Percentiles rank a stretch among this genome's conserved stretches.
These are phyloP conservation scores for Arachnopeziza araneosa DNA, from an alignment of 2,329 filamentous ascomycete species.

Conservation along the genomic window DNA sequence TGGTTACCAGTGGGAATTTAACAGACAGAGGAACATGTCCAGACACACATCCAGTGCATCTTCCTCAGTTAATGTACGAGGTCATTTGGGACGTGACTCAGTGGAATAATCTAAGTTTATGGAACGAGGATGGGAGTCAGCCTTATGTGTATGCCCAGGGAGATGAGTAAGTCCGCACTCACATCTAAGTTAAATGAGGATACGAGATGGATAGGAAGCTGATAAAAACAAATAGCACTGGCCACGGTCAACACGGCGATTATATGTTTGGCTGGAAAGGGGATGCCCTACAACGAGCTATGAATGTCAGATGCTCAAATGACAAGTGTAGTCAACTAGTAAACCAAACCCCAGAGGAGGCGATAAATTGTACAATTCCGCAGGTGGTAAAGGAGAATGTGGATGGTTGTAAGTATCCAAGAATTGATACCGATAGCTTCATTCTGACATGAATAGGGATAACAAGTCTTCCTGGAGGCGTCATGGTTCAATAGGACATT, in stretches of 20 bases:
- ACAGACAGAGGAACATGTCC: slow-evolving; percentile 3
- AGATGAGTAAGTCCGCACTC: slow-evolving; percentile 1
- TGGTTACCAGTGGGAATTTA: slow-evolving; percentile 1
- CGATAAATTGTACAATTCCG: slow-evolving; percentile 41
- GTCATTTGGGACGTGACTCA: slow-evolving; percentile 3
- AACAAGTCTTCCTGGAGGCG: neutral
- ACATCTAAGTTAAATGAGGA: neutral
- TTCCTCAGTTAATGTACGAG: slow-evolving; percentile 7
- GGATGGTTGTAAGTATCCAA: slow-evolving; percentile 38
- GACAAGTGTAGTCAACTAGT: slow-evolving; percentile 53
- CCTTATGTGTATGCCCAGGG: slow-evolving; percentile 5
- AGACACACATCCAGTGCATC: slow-evolving; percentile 2
- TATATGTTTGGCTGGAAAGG: slow-evolving; percentile 54
- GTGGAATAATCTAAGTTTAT: slow-evolving; percentile 11
- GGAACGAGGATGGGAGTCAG: slow-evolving; percentile 2
- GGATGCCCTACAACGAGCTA: slow-evolving; percentile 41
- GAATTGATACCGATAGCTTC: neutral
- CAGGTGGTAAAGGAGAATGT: slow-evolving; percentile 45
- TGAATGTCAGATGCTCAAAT: slow-evolving; percentile 44
- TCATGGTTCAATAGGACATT: neutral
- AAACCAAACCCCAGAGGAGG: slow-evolving; percentile 38
- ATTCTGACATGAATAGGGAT: neutral
- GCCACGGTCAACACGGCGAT: slow-evolving; percentile 51
- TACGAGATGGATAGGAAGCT: neutral
- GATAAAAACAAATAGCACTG: slow-evolving; percentile 32